A percentile compares a stretch with the other conserved stretches of the same genome.
These are phyloP conservation scores for Alternaria alternata DNA, from an alignment of 2,329 filamentous ascomycete genomes.

Conservation along the genomic window DNA sequence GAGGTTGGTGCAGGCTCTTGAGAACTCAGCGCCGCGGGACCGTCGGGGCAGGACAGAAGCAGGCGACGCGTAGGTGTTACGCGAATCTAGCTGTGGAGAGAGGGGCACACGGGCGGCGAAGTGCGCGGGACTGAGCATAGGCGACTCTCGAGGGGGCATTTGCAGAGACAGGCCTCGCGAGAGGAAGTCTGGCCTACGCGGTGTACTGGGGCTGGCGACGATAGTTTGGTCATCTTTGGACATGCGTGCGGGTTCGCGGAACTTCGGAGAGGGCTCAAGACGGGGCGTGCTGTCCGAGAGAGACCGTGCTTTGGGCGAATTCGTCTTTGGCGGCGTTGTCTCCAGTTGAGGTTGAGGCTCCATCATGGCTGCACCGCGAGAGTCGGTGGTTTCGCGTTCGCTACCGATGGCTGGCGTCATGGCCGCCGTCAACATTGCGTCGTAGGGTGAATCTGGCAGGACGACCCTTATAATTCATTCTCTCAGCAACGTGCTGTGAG, in stretches of 20 bases:
- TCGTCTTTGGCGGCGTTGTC: slow-evolving; percentile 47
- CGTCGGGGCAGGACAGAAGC: slow-evolving; percentile 87
- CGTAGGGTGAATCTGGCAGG: slow-evolving; percentile 15
- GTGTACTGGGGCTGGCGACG: slow-evolving; percentile 63
- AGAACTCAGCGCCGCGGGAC: slow-evolving; percentile 91
- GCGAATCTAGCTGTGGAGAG: slow-evolving; percentile 85
- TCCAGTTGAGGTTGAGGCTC: slow-evolving; percentile 22
- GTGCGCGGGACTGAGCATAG: slow-evolving; percentile 57
- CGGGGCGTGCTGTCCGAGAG: slow-evolving; percentile 55
- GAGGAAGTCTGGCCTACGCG: slow-evolving; percentile 71
- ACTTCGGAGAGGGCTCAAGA: slow-evolving; percentile 57
- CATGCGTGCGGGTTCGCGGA: slow-evolving; percentile 50
- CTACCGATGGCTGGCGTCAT: slow-evolving; percentile 31
- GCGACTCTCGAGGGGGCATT: slow-evolving; percentile 65
- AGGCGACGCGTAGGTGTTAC: slow-evolving; percentile 80
- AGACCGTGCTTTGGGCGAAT: slow-evolving; percentile 53
- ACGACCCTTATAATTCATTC: slow-evolving; percentile 27
- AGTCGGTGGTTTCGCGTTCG: slow-evolving; percentile 22
- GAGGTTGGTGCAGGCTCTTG: slow-evolving; percentile 88
- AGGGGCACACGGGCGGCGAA: slow-evolving; percentile 70
- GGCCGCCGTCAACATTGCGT: slow-evolving; percentile 32
- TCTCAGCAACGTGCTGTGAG: slow-evolving; percentile 29
- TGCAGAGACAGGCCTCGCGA: slow-evolving; percentile 73
- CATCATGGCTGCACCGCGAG: slow-evolving; percentile 29
- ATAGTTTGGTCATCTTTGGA: slow-evolving; percentile 58